A percentile compares a stretch with the other conserved stretches of the same genome.
Conservation (phyloP, 306 rosid species). For the Senna siamea region DNA sequence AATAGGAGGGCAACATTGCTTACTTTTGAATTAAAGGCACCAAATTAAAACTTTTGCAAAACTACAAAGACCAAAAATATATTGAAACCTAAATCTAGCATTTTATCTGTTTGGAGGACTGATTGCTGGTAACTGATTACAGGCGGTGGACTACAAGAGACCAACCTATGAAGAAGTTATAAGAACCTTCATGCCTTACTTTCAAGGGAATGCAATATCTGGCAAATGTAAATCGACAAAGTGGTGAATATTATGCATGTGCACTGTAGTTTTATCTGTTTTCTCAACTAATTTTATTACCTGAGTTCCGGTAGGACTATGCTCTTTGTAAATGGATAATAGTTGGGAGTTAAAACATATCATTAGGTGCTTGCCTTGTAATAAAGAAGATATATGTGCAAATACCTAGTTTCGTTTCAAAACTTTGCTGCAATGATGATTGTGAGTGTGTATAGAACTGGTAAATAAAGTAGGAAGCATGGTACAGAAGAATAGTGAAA, state of each 20-base stretch:
- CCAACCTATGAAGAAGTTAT: slow-evolving; percentile 92
- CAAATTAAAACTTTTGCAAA: neutral
- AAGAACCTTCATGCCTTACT: slow-evolving; percentile 75
- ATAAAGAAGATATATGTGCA: slow-evolving; percentile 49
- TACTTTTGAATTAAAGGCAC: neutral
- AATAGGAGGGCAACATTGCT: neutral
- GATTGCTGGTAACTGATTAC: slow-evolving; percentile 42
- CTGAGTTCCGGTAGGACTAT: slow-evolving; percentile 46
- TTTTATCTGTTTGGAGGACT: slow-evolving; percentile 11
- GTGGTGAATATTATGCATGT: slow-evolving; percentile 66
- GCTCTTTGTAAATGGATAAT: slow-evolving; percentile 67
- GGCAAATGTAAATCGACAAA: slow-evolving; percentile 88
- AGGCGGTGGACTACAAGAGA: slow-evolving; percentile 99
- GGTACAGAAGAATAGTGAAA: slow-evolving; percentile 16
- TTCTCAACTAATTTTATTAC: slow-evolving; percentile 43
- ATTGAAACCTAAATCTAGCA: neutral
- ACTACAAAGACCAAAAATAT: neutral
- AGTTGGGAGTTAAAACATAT: slow-evolving; percentile 45
- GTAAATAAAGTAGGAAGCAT: slow-evolving; percentile 32
- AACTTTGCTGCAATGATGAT: slow-evolving; percentile 27
- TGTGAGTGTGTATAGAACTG: slow-evolving; percentile 42
- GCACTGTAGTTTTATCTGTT: slow-evolving; percentile 45
- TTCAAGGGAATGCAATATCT: slow-evolving; percentile 58
- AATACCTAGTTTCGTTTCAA: slow-evolving; percentile 33
- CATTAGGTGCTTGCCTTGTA: slow-evolving; percentile 58